These are phyloP conservation scores for Nectriaceae sp. DNA, from an alignment of 2,329 filamentous ascomycete species.

Conservation along the genomic window DNA sequence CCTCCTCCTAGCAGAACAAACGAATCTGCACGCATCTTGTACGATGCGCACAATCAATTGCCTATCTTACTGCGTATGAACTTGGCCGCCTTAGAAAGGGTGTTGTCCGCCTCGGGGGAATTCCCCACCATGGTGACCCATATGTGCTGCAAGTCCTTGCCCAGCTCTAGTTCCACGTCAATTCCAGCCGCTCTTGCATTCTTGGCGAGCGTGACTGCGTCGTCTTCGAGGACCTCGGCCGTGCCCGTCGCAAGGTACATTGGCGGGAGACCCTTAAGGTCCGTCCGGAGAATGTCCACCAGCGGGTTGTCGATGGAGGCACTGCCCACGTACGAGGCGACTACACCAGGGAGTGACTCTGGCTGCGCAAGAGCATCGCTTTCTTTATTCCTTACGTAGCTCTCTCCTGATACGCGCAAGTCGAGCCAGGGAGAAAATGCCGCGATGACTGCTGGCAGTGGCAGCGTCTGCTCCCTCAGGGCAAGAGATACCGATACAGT, in stretches of 20 bases:
- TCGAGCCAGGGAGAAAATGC: slow-evolving; percentile 5
- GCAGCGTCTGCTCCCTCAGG: not conserved
- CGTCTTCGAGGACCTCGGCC: slow-evolving; percentile 1
- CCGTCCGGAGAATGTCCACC: not conserved
- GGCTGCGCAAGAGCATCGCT: slow-evolving; percentile 1
- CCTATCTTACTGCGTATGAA: too few species aligned
- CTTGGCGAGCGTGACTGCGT: not conserved
- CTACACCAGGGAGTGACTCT: slow-evolving; percentile 1
- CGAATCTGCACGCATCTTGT: too few species aligned
- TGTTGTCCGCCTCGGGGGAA: not conserved
- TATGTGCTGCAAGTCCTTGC: slow-evolving; percentile 1
- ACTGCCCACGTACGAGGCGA: not conserved
- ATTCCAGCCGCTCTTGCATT: not conserved
- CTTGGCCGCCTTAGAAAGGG: not conserved
- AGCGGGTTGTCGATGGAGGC: not conserved
- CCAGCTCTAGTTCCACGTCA: not conserved
- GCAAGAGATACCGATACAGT: slow-evolving; percentile 1
- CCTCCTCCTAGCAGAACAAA: too few species aligned
- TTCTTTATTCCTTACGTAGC: not conserved
- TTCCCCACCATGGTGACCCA: slow-evolving; percentile 3
- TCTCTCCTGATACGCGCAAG: not conserved
- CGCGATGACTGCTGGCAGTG: not conserved
- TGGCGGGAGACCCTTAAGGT: slow-evolving; percentile 1
- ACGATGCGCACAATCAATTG: too few species aligned
- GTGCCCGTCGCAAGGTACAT: slow-evolving; percentile 2